Base-by-base conservation (phyloP, 345 rosid species). In the Hibiscus syriacus region DNA sequence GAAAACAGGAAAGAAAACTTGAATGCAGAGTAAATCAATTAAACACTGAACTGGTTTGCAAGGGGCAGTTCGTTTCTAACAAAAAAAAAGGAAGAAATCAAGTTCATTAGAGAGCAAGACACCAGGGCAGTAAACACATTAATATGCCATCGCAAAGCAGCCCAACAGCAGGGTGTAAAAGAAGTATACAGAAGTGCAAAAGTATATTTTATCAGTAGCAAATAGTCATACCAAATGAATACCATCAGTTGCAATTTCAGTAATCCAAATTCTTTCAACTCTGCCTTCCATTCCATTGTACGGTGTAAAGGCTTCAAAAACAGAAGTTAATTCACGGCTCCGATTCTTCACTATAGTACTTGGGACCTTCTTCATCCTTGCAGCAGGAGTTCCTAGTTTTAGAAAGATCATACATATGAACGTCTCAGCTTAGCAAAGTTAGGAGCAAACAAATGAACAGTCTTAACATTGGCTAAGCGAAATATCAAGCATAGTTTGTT, bases 311-410 rank as follows among this genome's bases (percentile, higher is more conserved):
- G n/a, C n/a, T n/a, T n/a, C n/a, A n/a, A n/a, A n/a, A n/a, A n/a
- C n/a, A n/a, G n/a, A n/a, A n/a, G n/a, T n/a, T n/a, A n/a, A n/a
- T n/a, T n/a, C n/a, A n/a, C n/a, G n/a, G n/a, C n/a, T n/a, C n/a
- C n/a, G n/a, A n/a, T n/a, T 94, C 86, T 93, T 90, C 79, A 89
- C 96, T 64, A 77, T 34, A 41, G 79, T 82, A 78, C 98, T 90
- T 26, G 81, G 94, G 57, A 93, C 90, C 76, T 90, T 93, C 74
- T 93, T 90, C 97, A 89, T 93, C 79, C 92, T 89, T 55, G 97
- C 97, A 59, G 97, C 97, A 75, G 98, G 96, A 4, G 96, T 93
- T 60, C 96, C 96, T 89, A 73, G 67, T 59, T 67, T 71, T 41
- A 53, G 56, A 75, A 67, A 49, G 41, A 30, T 5, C n/a, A 30